Base-by-base conservation (phyloP, 331 rosid species). In the Erythrophleum ivorense region DNA sequence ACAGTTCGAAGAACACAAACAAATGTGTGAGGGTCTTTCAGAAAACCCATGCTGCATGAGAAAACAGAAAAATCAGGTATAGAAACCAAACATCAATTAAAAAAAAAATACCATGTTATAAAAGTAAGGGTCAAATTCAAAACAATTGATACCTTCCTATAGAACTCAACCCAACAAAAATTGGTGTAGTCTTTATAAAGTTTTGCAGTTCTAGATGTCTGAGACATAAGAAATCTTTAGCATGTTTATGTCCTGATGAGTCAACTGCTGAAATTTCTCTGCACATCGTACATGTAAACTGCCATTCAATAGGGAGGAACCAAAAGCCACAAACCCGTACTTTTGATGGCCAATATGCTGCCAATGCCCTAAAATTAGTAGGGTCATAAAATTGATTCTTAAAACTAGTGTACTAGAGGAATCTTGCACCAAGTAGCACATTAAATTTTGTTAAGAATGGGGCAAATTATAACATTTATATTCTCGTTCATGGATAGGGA, bases 271-370 rank as follows among this genome's bases (percentile, higher is more conserved):
- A 82, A 64, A 87, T 75, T 84, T 90, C 89, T 75, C 87, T 60
- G 80, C 98, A 93, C 80, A 80, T 79, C 85, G 78, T 81, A 84
- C 98, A 93, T 54, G 98, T 87, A 81, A 89, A 87, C 85, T 93
- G 97, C 97, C 94, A 93, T 75, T 91, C 92, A 74, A 57, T 63
- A 19, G 97, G 94, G 69, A 89, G 88, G 80, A 91, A 93, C 98
- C 97, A 93, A 83, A 91, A 93, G 81, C 98, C 98, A 86, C 91
- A 91, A 77, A 88, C 90, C 63, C 81, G 90, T 75, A 89, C 89
- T 73, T 80, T 83, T 10, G 88, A 64, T 38, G 98, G 97, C 97
- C 98, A 91, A 65, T 93, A 93, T 77, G 86, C 98, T 93, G 91
- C 78, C 74, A 80, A 77, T 58, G 40, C 59, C 49, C 52, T 48